A percentile compares a stretch with the other conserved stretches of the same genome.
These are phyloP conservation scores for Escovopsis sp. DNA, from an alignment of 2,329 filamentous ascomycete species.

Conservation along the genomic window DNA sequence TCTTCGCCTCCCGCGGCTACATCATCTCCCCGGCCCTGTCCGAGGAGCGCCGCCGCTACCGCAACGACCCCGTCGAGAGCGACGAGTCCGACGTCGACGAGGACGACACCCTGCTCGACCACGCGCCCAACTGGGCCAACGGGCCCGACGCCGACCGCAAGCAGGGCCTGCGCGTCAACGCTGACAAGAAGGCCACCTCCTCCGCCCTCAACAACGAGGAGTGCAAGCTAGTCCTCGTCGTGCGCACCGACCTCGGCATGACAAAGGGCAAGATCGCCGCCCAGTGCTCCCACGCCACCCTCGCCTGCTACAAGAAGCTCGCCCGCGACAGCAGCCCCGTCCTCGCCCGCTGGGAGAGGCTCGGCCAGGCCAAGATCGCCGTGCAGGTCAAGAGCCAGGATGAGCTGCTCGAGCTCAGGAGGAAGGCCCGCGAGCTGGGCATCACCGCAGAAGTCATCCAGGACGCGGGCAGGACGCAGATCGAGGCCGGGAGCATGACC, in stretches of 20 bases:
- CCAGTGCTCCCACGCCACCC: slow-evolving; percentile 88
- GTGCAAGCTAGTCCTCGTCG: slow-evolving; percentile 86
- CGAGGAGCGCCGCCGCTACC: slow-evolving; percentile 40
- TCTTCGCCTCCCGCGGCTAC: slow-evolving; percentile 53
- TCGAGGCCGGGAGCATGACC: slow-evolving; percentile 81
- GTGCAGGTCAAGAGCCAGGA: slow-evolving; percentile 80
- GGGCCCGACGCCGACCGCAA: slow-evolving; percentile 41
- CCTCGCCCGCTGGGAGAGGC: slow-evolving; percentile 70
- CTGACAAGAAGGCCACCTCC: slow-evolving; percentile 27
- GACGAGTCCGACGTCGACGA: slow-evolving; percentile 55
- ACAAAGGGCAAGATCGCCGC: slow-evolving; percentile 97
- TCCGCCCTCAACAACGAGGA: slow-evolving; percentile 45
- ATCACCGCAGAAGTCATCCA: slow-evolving; percentile 80
- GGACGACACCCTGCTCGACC: slow-evolving; percentile 43
- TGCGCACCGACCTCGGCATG: slow-evolving; percentile 92
- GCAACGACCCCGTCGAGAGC: slow-evolving; percentile 48
- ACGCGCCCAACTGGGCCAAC: slow-evolving; percentile 54
- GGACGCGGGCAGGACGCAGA: slow-evolving; percentile 95
- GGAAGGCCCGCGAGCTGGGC: slow-evolving; percentile 67
- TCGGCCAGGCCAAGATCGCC: slow-evolving; percentile 86
- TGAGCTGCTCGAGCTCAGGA: slow-evolving; percentile 59
- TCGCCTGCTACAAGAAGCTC: slow-evolving; percentile 90
- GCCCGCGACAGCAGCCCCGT: slow-evolving; percentile 43
- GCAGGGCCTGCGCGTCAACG: slow-evolving; percentile 34
- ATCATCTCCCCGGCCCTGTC: slow-evolving; percentile 40